These are phyloP conservation scores for Erodium maritimum DNA, from an alignment of 345 rosid genomes.

Conservation along the genomic window DNA sequence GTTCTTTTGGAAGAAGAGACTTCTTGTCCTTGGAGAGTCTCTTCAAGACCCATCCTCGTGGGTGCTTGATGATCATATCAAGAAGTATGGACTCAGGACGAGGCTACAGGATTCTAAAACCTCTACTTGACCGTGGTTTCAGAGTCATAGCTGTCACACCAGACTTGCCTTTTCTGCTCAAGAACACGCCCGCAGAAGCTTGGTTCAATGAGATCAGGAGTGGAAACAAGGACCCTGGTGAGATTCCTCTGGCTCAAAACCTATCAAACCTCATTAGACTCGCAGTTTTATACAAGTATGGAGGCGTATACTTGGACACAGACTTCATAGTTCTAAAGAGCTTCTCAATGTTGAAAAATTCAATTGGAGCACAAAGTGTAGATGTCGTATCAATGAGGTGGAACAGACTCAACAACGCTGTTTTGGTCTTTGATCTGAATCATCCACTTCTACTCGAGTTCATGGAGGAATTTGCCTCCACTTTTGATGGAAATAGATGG, in stretches of 20 bases:
- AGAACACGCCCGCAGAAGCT: constrained; percentile 53
- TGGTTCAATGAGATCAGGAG: constrained; percentile 54
- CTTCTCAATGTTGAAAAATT: constrained; percentile 35
- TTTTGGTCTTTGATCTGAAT: constrained; percentile 44
- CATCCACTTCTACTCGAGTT: constrained; percentile 56
- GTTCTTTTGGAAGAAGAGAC: constrained; percentile 41
- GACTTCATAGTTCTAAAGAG: constrained; percentile 60
- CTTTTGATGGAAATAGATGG: constrained; percentile 75
- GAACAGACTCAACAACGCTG: constrained; percentile 77
- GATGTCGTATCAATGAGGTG: constrained; percentile 39
- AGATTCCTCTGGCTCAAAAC: constrained; percentile 59
- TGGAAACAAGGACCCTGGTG: constrained; percentile 65
- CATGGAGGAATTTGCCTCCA: constrained; percentile 57
- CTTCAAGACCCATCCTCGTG: constrained; percentile 49
- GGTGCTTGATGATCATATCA: constrained; percentile 60
- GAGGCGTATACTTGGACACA: constrained; percentile 67
- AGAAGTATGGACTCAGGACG: constrained; percentile 42
- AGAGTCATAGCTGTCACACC: constrained; percentile 48
- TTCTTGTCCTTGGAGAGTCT: constrained; percentile 45
- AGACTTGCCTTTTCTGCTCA: constrained; percentile 39
- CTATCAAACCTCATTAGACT: constrained; percentile 67
- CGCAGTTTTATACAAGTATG: constrained; percentile 55
- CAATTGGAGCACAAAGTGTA: constrained; percentile 68
- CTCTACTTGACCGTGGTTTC: constrained; percentile 35
- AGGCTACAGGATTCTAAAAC: constrained; percentile 47